Evolutionary conservation across 352 stramenopile species (phyloP).

Genomic region (Phytopythium chamaehyphon): DNA sequence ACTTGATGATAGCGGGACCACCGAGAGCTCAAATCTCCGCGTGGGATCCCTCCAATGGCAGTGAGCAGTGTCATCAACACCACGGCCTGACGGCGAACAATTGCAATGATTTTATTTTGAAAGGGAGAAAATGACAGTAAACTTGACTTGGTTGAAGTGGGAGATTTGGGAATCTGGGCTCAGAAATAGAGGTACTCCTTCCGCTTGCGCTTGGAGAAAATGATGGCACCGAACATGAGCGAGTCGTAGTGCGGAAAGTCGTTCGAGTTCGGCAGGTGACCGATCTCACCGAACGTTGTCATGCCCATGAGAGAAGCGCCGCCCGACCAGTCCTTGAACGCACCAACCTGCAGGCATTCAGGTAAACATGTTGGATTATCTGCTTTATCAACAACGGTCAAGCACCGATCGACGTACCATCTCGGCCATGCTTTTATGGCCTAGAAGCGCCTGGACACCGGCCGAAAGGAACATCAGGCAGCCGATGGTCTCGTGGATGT

Average conservation of each 20-base stretch:
- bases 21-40: too few species aligned
- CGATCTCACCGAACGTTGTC: constrained; percentile 87
- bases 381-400: neutral
- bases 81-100: neutral
- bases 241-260: constrained; percentile 86
- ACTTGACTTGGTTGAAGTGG: constrained; percentile 11
- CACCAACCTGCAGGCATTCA: constrained; percentile 48
- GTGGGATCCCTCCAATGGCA: too few species aligned
- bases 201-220: constrained; percentile 83
- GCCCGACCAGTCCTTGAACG: constrained; percentile 82
- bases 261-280: constrained; percentile 73
- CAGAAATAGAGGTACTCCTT: constrained; percentile 74
- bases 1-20: too few species aligned
- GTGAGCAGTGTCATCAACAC: too few species aligned
- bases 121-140: neutral
- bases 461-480: constrained; percentile 87
- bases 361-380: neutral
- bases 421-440: constrained; percentile 86
- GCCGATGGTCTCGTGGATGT: constrained; percentile 77
- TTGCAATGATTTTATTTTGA: neutral
- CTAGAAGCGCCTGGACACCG: constrained; percentile 77
- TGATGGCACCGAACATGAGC: constrained; percentile 87
- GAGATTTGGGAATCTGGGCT: constrained; percentile 1
- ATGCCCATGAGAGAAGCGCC: constrained; percentile 81
- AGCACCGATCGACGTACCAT: constrained; percentile 39